Evolutionary conservation across 2,329 filamentous ascomycete genomes (phyloP), one percentile per base, ranked within the genome.

Genomic region (Ceratocystis albifundus): DNA sequence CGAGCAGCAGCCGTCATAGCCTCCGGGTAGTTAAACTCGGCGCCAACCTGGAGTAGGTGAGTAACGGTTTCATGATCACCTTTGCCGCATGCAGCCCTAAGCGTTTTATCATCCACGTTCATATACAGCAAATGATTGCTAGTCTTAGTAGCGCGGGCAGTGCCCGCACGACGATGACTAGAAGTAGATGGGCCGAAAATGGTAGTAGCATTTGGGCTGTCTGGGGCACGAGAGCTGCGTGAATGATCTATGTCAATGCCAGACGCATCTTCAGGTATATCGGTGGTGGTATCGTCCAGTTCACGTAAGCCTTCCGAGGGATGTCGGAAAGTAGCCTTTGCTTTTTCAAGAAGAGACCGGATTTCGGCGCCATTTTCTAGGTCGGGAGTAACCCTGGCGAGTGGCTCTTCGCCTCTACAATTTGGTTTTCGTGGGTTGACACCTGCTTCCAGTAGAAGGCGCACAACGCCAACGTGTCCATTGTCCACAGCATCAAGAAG

Each of bases 401-500:
- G 83, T 0, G 94, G 93, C 72, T 96, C 90, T 73, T 96, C 88
- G 4, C 94, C 94, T 71, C 91, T 88, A n/a, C 90, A 86, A 73
- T 97, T 96, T 61, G 91, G 87, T 70, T 91, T 89, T 62, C 91
- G 86, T 62, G 94, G 94, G 73, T 99, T 95, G 12, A 96, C 93
- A 10, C 92, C 93, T 66, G 92, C 88, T 66, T 88, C 84, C 1
- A 99, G 80, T 44, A 99, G 78, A 8, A 96, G 79, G 72, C 86
- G 89, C 53, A 99, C 89, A 3, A 97, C 93, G 20, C 88, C 89
- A 6, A 96, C 74, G 73, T 99, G 92, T 0, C 90, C 90, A 72
- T 99, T 99, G 71, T 97, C 94, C 32, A 97, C 91, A 4, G 94
- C 94, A 77, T 99, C 94, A 65, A 99, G 87, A 45, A 99, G 81